These are phyloP conservation scores for Vicia villosa DNA, from an alignment of 306 rosid species.

Conservation along the genomic window DNA sequence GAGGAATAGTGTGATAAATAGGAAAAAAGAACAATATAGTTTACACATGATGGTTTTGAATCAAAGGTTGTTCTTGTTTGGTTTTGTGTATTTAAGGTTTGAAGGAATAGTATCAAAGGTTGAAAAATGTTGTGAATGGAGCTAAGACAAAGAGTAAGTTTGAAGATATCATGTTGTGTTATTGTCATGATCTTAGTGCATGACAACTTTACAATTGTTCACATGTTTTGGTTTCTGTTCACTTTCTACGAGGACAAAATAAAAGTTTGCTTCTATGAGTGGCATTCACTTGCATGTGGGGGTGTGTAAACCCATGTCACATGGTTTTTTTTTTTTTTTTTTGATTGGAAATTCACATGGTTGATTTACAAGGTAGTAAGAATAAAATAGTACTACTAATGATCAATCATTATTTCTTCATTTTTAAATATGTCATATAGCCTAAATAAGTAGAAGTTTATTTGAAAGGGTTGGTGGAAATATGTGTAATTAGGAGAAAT, in stretches of 20 bases:
- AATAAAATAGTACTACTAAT: too few relatives aligned
- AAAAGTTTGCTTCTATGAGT: not conserved
- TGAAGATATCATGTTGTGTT: not conserved
- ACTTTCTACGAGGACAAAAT: not conserved
- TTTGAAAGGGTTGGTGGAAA: not conserved
- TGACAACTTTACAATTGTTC: not conserved
- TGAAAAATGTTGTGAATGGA: not conserved
- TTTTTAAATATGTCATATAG: too few relatives aligned
- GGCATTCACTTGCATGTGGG: not conserved
- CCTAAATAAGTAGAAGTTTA: too few relatives aligned
- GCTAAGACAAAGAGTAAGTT: not conserved
- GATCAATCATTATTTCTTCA: too few relatives aligned
- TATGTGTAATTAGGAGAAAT: not conserved
- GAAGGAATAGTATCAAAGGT: not conserved
- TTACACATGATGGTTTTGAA: conserved; percentile 43
- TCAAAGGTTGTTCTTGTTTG: not conserved
- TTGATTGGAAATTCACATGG: too few relatives aligned
- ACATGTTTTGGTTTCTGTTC: not conserved
- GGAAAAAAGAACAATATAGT: conserved; percentile 35
- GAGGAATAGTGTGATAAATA: conserved; percentile 30
- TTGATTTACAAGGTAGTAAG: too few relatives aligned
- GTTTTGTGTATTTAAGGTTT: not conserved
- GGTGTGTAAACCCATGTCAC: not conserved
- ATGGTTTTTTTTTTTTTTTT: too few relatives aligned
- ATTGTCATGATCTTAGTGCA: not conserved